A percentile compares a stretch with the other conserved stretches of the same genome.
Evolutionary conservation across 805 yeast species (phyloP).

Genomic region (Candida qinlingensis): DNA sequence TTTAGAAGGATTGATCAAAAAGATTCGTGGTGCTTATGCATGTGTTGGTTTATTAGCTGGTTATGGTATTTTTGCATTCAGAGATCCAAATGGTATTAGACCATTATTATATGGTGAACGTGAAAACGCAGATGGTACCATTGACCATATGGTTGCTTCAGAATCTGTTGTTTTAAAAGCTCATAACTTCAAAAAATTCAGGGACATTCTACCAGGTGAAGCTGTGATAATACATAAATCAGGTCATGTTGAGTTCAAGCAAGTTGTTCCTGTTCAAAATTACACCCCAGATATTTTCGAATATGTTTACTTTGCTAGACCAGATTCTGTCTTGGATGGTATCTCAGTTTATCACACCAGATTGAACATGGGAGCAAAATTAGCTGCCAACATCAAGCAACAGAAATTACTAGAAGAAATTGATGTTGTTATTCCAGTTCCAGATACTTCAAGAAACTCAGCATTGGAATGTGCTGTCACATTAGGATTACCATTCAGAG

Average conservation of each 20-base stretch:
- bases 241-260: slow-evolving; percentile 73
- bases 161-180: slow-evolving; percentile 94
- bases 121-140: slow-evolving; percentile 55
- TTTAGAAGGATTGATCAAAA: slow-evolving; percentile 70
- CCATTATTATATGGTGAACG: slow-evolving; percentile 89
- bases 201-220: slow-evolving; percentile 91
- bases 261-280: slow-evolving; percentile 69
- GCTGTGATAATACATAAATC: slow-evolving; percentile 89
- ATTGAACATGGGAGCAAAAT: slow-evolving; percentile 86
- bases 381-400: slow-evolving; percentile 66
- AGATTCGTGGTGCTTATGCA: slow-evolving; percentile 95
- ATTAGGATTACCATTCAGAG: slow-evolving; percentile 80
- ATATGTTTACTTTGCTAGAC: slow-evolving; percentile 96
- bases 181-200: slow-evolving; percentile 72
- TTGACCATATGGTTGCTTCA: slow-evolving; percentile 91
- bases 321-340: slow-evolving; percentile 95
- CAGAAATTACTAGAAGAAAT: slow-evolving; percentile 50
- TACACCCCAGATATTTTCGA: slow-evolving; percentile 96
- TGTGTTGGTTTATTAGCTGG: slow-evolving; percentile 95
- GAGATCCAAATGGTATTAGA: slow-evolving; percentile 96
- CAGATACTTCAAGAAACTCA: slow-evolving; percentile 95
- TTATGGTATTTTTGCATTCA: slow-evolving; percentile 88
- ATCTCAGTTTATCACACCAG: slow-evolving; percentile 91
- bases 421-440: slow-evolving; percentile 96
- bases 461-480: slow-evolving; percentile 88